Base-by-base conservation (phyloP, 1,139 yeast genomes). In the Saccharomycopsis hybrid region DNA sequence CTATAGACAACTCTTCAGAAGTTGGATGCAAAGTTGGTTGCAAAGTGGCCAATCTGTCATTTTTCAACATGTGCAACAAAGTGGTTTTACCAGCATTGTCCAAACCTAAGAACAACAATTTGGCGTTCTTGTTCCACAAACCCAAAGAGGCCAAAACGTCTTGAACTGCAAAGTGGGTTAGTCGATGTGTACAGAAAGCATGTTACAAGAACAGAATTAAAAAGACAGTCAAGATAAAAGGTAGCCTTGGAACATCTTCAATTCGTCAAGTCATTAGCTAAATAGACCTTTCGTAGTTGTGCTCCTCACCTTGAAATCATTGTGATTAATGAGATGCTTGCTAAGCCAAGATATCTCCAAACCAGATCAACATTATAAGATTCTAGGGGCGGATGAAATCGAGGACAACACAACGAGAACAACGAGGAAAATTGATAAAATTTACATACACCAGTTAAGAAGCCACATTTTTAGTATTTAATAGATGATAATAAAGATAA, bases 41-140 rank as follows among this genome's bases (percentile, higher is more conserved):
- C 62, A 92, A 79, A 46, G 97, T 89, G 53, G 98, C 98, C 71
- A 92, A 79, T 71, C 99, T 83, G 69, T 92, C 99, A 66, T 92
- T 94, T 75, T 76, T 92, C 67, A 92, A 78, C 96, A 92, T 92
- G 69, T 92, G 98, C 64, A 92, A 77, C 61, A 92, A 76, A 41
- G 99, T 92, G 52, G 98, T 92, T 69, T 92, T 92, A 67, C 99
- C 99, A 49, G 99, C 99, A 64, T 94, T 94, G 70, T 92, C 99
- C 60, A 92, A 81, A 54, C 99, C 99, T 57, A 92, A 78, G 70
- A 92, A 92, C 65, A 92, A 78, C 62, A 92, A 77, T 72, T 92
- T 92, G 64, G 97, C 99, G 67, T 90, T 97, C 73, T 92, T 92
- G 74, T 94, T 92, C 92, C 96, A 85, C 64, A 92, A 79, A 56